These are phyloP conservation scores for Metrosideros polymorpha DNA, from an alignment of 441 rosid species.

Conservation along the genomic window DNA sequence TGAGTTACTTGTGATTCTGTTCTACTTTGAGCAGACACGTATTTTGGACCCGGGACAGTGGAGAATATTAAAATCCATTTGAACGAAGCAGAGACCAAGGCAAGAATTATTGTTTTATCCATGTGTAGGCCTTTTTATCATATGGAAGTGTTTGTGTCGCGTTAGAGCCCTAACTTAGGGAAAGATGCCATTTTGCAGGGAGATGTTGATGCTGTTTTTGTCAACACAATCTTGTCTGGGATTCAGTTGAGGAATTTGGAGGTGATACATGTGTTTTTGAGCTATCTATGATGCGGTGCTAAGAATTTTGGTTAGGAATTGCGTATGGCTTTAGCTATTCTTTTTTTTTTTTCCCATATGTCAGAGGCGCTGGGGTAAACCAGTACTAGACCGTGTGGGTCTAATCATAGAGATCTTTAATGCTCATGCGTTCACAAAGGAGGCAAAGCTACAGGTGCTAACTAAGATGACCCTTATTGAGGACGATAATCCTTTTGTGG, in stretches of 20 bases:
- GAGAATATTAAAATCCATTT: constrained; percentile 52
- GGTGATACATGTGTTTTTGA: constrained; percentile 13
- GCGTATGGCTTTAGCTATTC: not conserved
- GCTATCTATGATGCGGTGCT: not conserved
- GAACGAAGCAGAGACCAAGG: constrained; percentile 59
- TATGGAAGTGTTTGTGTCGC: not conserved
- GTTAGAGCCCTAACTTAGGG: too few relatives aligned
- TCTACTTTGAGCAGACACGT: constrained; percentile 40
- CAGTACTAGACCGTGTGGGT: constrained; percentile 86
- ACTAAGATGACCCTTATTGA: not conserved
- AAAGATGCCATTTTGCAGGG: constrained; percentile 26
- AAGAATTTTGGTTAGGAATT: not conserved
- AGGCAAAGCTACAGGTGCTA: constrained; percentile 84
- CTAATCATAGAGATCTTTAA: constrained; percentile 90
- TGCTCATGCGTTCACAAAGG: constrained; percentile 89
- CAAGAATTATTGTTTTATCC: constrained; percentile 9
- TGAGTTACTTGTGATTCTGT: not conserved
- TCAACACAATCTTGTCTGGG: constrained; percentile 61
- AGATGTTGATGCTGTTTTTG: constrained; percentile 82
- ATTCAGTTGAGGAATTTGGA: constrained; percentile 88
- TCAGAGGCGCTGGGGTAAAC: constrained; percentile 67
- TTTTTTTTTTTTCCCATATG: not conserved
- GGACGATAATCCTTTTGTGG: not conserved
- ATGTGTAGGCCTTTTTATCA: not conserved
- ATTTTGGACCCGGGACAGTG: constrained; percentile 76